Evolutionary conservation across 2,329 filamentous ascomycete species (phyloP).

Genomic region (Hypoxylon sp.): DNA sequence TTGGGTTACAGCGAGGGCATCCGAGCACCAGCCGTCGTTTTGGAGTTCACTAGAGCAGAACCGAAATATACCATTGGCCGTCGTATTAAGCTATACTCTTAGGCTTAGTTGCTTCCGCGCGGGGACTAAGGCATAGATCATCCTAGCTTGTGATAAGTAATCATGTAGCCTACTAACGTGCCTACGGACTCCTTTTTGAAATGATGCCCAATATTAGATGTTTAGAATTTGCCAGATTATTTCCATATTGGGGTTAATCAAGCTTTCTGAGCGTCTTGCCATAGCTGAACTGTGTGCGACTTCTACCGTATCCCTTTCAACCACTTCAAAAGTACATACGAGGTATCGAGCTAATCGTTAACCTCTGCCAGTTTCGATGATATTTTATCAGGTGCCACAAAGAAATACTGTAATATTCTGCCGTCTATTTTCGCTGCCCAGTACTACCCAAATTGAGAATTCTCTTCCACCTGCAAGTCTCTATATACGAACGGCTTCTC

Average conservation of each 20-base stretch:
- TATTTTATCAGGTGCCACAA: background rate
- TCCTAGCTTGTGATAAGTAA: background rate
- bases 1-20: slow-evolving; percentile 34
- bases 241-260: background rate
- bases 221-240: background rate
- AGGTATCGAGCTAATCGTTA: background rate
- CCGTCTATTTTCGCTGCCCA: background rate
- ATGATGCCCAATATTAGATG: background rate
- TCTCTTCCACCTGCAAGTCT: background rate
- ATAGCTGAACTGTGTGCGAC: background rate
- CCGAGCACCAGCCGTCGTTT: slow-evolving; percentile 20
- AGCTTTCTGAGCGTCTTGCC: background rate
- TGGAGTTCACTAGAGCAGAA: slow-evolving; percentile 1
- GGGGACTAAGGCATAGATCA: background rate
- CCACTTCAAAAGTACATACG: background rate
- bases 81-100: slow-evolving; percentile 6
- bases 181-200: background rate
- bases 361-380: background rate
- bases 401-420: background rate
- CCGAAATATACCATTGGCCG: slow-evolving; percentile 13
- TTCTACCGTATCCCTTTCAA: background rate
- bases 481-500: background rate
- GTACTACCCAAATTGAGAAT: background rate
- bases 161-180: background rate
- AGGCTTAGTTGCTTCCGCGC: background rate